Evolutionary conservation across 208 protist species (phyloP).

Genomic region (Leishmania martiniquensis): DNA sequence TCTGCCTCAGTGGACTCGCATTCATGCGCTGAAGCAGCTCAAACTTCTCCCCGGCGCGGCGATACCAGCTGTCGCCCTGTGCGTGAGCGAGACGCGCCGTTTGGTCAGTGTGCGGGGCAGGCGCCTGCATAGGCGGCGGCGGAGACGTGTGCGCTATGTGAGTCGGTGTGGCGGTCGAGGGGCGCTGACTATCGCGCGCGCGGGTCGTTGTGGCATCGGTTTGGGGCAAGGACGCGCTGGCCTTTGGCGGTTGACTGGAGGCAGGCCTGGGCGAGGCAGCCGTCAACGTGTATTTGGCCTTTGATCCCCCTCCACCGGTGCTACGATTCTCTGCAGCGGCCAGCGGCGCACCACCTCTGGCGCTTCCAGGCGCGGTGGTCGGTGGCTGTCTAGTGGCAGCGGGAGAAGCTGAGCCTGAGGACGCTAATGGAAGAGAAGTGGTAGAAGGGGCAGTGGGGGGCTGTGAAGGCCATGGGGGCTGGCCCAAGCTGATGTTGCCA

Average conservation of each 20-base stretch:
- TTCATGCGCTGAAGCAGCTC: conserved; percentile 74
- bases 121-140: conserved; percentile 1
- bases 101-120: conserved; percentile 12
- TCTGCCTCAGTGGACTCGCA: conserved; percentile 28
- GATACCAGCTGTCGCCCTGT: conserved; percentile 49
- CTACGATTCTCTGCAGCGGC: not conserved
- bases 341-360: not conserved
- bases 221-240: conserved; percentile 3
- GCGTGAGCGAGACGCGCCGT: conserved; percentile 2
- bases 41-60: conserved; percentile 58
- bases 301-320: not conserved
- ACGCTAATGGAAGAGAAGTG: not conserved
- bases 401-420: not conserved
- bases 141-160: not conserved
- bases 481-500: conserved; percentile 23
- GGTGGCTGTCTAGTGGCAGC: not conserved
- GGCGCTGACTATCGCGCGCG: conserved; percentile 10
- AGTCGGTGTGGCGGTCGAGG: not conserved
- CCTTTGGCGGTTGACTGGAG: conserved; percentile 2
- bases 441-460: not conserved
- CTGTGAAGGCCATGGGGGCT: conserved; percentile 19
- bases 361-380: not conserved
- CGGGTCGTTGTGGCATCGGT: conserved; percentile 16
- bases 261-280: not conserved
- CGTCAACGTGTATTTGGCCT: not conserved